Conservation (phyloP, 805 yeast species). For the Yamadazyma akitaensis region DNA sequence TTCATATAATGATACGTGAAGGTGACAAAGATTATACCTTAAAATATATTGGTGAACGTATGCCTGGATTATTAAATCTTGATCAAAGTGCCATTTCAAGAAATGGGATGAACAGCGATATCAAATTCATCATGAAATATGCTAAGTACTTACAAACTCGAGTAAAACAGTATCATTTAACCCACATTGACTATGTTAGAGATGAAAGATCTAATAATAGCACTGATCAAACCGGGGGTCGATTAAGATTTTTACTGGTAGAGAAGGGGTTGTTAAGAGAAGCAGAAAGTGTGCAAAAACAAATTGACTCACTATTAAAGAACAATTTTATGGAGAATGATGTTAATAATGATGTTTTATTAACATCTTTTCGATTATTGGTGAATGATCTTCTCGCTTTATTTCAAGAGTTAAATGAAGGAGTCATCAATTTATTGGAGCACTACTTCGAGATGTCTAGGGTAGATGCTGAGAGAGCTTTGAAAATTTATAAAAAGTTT, state of each 20-base stretch:
- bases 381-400: constrained; percentile 86
- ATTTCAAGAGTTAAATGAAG: constrained; percentile 91
- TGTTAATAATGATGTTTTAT: constrained; percentile 75
- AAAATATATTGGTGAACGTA: constrained; percentile 48
- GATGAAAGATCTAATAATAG: constrained; percentile 52
- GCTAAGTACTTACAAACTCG: constrained; percentile 66
- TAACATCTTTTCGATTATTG: constrained; percentile 81
- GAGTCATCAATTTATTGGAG: constrained; percentile 89
- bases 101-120: constrained; percentile 40
- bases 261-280: constrained; percentile 82
- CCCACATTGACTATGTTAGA: constrained; percentile 74
- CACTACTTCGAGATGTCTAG: constrained; percentile 92
- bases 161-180: constrained; percentile 62
- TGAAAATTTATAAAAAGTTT: constrained; percentile 78
- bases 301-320: constrained; percentile 69
- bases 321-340: constrained; percentile 79
- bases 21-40: constrained; percentile 80
- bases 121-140: constrained; percentile 60
- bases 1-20: constrained; percentile 90
- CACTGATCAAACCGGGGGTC: constrained; percentile 50
- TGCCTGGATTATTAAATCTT: constrained; percentile 48
- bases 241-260: constrained; percentile 61
- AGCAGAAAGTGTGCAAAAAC: constrained; percentile 79
- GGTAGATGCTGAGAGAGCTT: constrained; percentile 81
- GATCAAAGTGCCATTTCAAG: constrained; percentile 36